Conservation (phyloP, 1,284 basidiomycete genomes). For the Moniliella sp. region DNA sequence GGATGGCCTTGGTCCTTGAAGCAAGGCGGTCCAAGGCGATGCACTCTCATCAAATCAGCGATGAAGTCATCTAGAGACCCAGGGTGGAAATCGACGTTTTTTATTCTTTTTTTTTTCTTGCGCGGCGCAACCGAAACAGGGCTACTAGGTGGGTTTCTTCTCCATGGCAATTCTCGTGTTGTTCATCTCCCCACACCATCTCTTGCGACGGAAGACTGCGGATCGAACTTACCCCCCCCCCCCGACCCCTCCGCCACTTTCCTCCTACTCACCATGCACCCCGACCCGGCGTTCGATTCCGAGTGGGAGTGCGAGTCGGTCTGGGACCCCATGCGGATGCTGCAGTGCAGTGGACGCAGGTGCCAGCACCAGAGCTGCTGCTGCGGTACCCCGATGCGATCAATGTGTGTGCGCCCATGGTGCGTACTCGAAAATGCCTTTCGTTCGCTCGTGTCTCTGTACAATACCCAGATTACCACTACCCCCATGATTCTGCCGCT, state of each 20-base stretch:
- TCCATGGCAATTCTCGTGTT: background rate
- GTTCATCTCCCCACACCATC: too few relatives aligned
- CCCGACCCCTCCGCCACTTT: too few relatives aligned
- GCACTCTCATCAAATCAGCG: too few relatives aligned
- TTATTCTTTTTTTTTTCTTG: background rate
- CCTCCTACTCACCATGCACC: too few relatives aligned
- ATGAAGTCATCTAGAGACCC: too few relatives aligned
- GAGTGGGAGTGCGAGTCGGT: too few relatives aligned
- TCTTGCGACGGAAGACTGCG: too few relatives aligned
- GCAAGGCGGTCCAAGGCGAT: too few relatives aligned
- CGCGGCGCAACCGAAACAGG: background rate
- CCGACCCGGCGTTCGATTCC: too few relatives aligned
- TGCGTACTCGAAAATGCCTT: slow-evolving; percentile 45
- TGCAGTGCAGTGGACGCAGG: slow-evolving; percentile 36
- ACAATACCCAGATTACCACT: slow-evolving; percentile 43
- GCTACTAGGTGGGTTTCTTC: background rate
- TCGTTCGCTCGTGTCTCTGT: slow-evolving; percentile 41
- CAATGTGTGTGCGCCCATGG: slow-evolving; percentile 38
- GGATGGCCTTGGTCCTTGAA: too few relatives aligned
- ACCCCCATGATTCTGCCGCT: slow-evolving; percentile 45
- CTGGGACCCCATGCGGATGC: background rate
- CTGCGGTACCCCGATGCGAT: slow-evolving; percentile 10
- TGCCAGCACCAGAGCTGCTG: slow-evolving; percentile 14
- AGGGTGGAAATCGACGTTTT: too few relatives aligned
- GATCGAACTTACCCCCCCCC: too few relatives aligned